phyloP scores from a whole-genome alignment of 441 rosid genomes.

The Manihot esculenta region DNA sequence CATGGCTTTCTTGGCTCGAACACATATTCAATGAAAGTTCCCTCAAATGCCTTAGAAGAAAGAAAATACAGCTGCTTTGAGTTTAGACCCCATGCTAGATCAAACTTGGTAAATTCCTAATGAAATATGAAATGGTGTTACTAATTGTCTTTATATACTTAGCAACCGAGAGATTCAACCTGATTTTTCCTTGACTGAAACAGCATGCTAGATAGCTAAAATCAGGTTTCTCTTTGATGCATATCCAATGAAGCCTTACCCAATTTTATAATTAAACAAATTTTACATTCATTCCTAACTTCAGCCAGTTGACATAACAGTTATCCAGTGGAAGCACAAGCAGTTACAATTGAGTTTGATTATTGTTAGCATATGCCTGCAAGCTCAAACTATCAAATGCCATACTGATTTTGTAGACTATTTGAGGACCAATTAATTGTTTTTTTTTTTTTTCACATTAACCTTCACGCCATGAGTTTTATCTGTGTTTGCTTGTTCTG shows the following conservation, averaged over 20 bases:
- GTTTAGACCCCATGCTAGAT: slow-evolving; percentile 62
- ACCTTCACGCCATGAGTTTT: not conserved
- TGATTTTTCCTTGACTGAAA: not conserved
- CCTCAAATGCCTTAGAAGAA: slow-evolving; percentile 42
- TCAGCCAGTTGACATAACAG: not conserved
- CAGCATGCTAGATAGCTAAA: not conserved
- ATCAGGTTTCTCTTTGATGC: not conserved
- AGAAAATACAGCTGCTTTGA: slow-evolving; percentile 55
- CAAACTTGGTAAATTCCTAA: slow-evolving; percentile 61
- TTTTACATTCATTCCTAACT: not conserved
- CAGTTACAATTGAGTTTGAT: not conserved
- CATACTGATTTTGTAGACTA: not conserved
- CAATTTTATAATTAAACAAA: not conserved
- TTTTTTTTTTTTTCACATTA: not conserved
- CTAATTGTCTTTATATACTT: not conserved
- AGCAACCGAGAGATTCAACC: not conserved
- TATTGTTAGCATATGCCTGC: not conserved
- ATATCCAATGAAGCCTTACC: not conserved
- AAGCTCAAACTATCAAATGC: not conserved
- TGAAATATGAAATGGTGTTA: not conserved
- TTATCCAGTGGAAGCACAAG: not conserved
- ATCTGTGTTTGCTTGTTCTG: not conserved
- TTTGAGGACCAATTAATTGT: not conserved
- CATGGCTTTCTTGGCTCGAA: slow-evolving; percentile 42
- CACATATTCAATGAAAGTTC: slow-evolving; percentile 38